phyloP scores from a whole-genome alignment of 73 alveolate species.

The Uronychia setigera region DNA sequence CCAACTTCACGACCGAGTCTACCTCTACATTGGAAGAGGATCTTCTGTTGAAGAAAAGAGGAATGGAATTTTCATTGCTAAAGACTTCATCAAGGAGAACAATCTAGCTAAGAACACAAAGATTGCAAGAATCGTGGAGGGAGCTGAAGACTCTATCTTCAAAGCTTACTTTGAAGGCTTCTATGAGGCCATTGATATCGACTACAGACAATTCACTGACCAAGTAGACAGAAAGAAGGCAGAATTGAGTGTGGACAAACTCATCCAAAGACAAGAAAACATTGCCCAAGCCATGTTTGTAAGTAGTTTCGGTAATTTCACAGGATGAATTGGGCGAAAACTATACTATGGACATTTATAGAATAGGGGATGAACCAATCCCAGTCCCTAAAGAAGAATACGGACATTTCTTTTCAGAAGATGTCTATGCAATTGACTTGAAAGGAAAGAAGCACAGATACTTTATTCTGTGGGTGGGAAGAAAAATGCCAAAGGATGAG shows the following conservation, averaged over 20 bases:
- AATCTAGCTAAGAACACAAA: slow-evolving; percentile 35
- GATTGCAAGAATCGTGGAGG: slow-evolving; percentile 45
- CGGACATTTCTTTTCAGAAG: slow-evolving; percentile 58
- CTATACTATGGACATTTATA: slow-evolving; percentile 22
- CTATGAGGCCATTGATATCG: slow-evolving; percentile 16
- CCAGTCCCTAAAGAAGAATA: slow-evolving; percentile 33
- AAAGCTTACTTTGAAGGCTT: slow-evolving; percentile 61
- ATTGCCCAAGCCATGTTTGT: slow-evolving; percentile 24
- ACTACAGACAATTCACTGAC: slow-evolving; percentile 15
- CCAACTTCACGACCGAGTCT: slow-evolving; percentile 37
- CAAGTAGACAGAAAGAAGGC: slow-evolving; percentile 13
- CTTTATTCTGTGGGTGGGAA: slow-evolving; percentile 59
- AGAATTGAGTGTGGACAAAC: slow-evolving; percentile 23
- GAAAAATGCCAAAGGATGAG: slow-evolving; percentile 19
- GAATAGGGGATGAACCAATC: slow-evolving; percentile 33
- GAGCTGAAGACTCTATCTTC: slow-evolving; percentile 63
- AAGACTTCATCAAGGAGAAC: slow-evolving; percentile 40
- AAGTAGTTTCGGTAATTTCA: no score
- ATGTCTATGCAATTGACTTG: slow-evolving; percentile 41
- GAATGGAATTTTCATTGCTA: slow-evolving; percentile 48
- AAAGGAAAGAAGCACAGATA: slow-evolving; percentile 23
- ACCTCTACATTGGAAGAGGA: slow-evolving; percentile 60
- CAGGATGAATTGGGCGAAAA: slow-evolving; percentile 20
- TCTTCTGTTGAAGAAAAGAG: slow-evolving; percentile 55
- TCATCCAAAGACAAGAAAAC: slow-evolving; percentile 15